These are phyloP conservation scores for Fusarium brachygibbosum DNA, from an alignment of 2,329 filamentous ascomycete genomes.

Conservation along the genomic window DNA sequence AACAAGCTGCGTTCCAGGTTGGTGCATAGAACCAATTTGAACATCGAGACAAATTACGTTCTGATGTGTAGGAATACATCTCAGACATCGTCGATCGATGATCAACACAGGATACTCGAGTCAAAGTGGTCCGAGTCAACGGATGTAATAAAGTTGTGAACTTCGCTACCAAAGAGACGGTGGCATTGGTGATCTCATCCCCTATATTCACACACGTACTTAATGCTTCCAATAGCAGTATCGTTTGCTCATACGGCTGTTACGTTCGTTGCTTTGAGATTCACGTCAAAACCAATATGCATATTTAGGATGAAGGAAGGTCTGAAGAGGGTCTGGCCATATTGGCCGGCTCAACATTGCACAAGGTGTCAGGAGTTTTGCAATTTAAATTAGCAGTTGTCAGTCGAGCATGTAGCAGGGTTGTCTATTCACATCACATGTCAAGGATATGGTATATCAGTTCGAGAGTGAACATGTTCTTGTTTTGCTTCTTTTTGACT, in stretches of 20 bases:
- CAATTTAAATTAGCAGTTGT: constrained; percentile 34
- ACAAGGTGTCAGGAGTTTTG: constrained; percentile 35
- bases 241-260: constrained; percentile 32
- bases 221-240: constrained; percentile 30
- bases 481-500: background rate
- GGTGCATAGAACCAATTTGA: constrained; percentile 8
- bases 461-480: background rate
- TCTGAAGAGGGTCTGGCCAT: constrained; percentile 23
- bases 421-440: constrained; percentile 21
- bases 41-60: constrained; percentile 7
- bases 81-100: constrained; percentile 3
- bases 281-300: constrained; percentile 35
- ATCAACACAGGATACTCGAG: background rate
- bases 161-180: constrained; percentile 11
- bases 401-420: constrained; percentile 27
- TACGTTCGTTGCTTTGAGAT: constrained; percentile 26
- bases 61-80: background rate
- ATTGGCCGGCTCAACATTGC: constrained; percentile 17
- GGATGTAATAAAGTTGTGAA: constrained; percentile 3
- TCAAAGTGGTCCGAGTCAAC: background rate
- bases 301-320: constrained; percentile 21
- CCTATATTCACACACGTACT: constrained; percentile 30
- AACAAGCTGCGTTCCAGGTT: constrained; percentile 6
- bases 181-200: constrained; percentile 26
- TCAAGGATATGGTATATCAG: background rate